These are phyloP conservation scores for Dalbergia cochinchinensis DNA, from an alignment of 306 rosid genomes.

Conservation along the genomic window DNA sequence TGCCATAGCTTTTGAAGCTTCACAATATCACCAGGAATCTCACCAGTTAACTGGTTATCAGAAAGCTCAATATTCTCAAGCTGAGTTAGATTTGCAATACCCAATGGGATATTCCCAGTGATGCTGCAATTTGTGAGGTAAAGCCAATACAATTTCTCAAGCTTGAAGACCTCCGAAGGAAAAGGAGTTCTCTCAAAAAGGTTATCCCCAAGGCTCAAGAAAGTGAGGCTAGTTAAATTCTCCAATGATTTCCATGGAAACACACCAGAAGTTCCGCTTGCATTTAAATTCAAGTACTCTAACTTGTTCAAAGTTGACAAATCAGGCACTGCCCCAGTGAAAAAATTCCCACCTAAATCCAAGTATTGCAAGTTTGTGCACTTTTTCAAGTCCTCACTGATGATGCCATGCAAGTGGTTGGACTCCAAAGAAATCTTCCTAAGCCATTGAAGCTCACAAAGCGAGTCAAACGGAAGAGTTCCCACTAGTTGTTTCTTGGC, in stretches of 20 bases:
- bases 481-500: slow-evolving; percentile 56
- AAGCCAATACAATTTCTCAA: slow-evolving; percentile 75
- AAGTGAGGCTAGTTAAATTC: slow-evolving; percentile 61
- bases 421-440: slow-evolving; percentile 62
- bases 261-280: slow-evolving; percentile 68
- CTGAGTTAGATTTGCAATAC: slow-evolving; percentile 73
- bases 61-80: slow-evolving; percentile 78
- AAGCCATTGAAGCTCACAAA: slow-evolving; percentile 65
- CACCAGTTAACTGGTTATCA: slow-evolving; percentile 63
- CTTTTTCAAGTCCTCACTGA: slow-evolving; percentile 60
- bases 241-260: slow-evolving; percentile 90
- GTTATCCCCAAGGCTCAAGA: slow-evolving; percentile 87
- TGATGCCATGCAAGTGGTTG: slow-evolving; percentile 59
- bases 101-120: slow-evolving; percentile 64
- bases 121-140: slow-evolving; percentile 80
- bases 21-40: slow-evolving; percentile 68
- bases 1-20: slow-evolving; percentile 63
- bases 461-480: slow-evolving; percentile 65
- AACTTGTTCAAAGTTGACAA: slow-evolving; percentile 64
- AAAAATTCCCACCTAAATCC: slow-evolving; percentile 75
- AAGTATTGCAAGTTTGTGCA: slow-evolving; percentile 69
- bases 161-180: slow-evolving; percentile 68
- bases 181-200: slow-evolving; percentile 52
- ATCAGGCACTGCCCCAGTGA: slow-evolving; percentile 70
- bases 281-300: slow-evolving; percentile 62